Evolutionary conservation across 768 basidiomycete species (phyloP), one percentile per base, ranked within the genome.

Genomic region (Termitomyces sp.): DNA sequence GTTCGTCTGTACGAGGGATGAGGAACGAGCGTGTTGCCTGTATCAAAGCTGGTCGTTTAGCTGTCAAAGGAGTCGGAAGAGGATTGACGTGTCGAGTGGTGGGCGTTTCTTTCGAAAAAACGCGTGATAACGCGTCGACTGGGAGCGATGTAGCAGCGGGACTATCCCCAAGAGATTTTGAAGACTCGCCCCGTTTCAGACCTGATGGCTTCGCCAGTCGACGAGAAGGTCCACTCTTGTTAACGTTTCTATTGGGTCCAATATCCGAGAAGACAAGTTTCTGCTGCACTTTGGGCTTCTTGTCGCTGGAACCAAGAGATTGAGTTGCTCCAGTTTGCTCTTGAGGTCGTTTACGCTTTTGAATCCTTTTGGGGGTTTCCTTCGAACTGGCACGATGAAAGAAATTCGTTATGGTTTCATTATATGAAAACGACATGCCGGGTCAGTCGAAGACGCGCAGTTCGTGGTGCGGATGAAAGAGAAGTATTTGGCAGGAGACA

Each of bases 381-480:
- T 42, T 44, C 2, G 58, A 16, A n/a, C 40, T 52, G 23, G 62
- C 39, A n/a, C 60, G 66, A 38, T 31, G 52, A 45, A 68, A 68
- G 35, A 59, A 69, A 29, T 41, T 57, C 20, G 64, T 66, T 44
- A 69, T 63, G 12, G 63, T 59, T 35, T 62, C 60, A 20, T 67
- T 60, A 12, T 61, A 61, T 29, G 53, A 49, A n/a, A 56, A 47
- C 15, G 59, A 48, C 63, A 67, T 63, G 27, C 20, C 9, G 16
- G 7, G 6, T 36, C 23, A 7, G 23, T 48, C 12, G 13, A 10
- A 7, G 16, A 10, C 7, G 10, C 10, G 45, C 43, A 29, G 5
- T 29, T n/a, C 11, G 18, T n/a, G 15, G 20, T 27, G 16, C 5
- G 39, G 31, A 39, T 25, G 39, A 22, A n/a, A n/a, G n/a, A n/a